phyloP scores from a whole-genome alignment of 2,329 filamentous ascomycete genomes.

The Sordariomycetes sp. region DNA sequence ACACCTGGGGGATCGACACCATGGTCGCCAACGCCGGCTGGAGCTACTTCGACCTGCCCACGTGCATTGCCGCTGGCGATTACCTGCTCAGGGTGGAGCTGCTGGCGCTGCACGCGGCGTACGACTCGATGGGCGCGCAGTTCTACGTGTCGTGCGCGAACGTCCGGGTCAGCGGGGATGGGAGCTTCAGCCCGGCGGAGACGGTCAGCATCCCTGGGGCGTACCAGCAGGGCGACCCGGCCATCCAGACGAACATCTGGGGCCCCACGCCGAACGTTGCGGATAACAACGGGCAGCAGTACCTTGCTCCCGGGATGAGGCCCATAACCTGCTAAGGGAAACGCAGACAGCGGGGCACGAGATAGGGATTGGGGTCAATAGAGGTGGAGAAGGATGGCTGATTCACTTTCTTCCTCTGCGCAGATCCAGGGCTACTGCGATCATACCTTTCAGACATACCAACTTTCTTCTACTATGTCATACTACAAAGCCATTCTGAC shows the following conservation, averaged over 20 bases:
- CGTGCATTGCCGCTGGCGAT: constrained; percentile 39
- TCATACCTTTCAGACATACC: too few relatives aligned
- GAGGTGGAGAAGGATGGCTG: too few relatives aligned
- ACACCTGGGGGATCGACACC: constrained; percentile 38
- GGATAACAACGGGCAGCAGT: constrained; percentile 28
- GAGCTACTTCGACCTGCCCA: constrained; percentile 36
- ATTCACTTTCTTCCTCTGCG: too few relatives aligned
- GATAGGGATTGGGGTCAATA: too few relatives aligned
- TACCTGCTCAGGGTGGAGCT: constrained; percentile 45
- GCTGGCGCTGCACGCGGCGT: constrained; percentile 34
- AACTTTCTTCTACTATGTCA: too few relatives aligned
- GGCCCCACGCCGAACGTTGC: constrained; percentile 23
- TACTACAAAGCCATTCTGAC: too few relatives aligned
- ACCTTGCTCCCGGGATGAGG: constrained; percentile 10
- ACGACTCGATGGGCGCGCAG: constrained; percentile 33
- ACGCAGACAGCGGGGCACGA: too few relatives aligned
- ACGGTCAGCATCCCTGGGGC: constrained; percentile 35
- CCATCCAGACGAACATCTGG: constrained; percentile 36
- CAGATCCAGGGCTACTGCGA: too few relatives aligned
- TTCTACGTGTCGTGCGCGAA: constrained; percentile 46
- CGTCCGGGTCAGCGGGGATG: constrained; percentile 41
- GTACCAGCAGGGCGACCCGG: constrained; percentile 30
- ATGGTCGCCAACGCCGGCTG: constrained; percentile 31
- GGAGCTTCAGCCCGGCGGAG: constrained; percentile 28
- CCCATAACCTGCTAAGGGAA: constrained; percentile 2